Base-by-base conservation (phyloP, 208 protist genomes). In the Wallacemonas sp. region DNA sequence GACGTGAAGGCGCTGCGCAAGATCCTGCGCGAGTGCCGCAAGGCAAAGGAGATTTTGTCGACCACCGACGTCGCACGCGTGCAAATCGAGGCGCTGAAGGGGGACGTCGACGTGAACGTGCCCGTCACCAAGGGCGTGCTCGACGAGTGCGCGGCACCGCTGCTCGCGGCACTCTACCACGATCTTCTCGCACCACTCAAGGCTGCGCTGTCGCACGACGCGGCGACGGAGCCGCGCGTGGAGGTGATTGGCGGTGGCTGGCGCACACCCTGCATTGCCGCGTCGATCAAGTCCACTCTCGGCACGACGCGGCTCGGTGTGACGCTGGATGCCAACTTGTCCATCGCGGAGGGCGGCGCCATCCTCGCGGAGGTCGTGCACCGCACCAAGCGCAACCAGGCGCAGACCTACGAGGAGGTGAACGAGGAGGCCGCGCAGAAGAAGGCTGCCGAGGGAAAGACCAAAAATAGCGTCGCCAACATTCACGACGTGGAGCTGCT, bases 231-330 rank as follows among this genome's bases (percentile, higher is more conserved):
- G 17, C 60, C 71, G 21, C 78, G 81, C 23, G 78, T 93, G 5
- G 87, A 93, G 74, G 79, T 84, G 46, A 81, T 93, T 39, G 87
- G 87, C 27, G 83, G 81, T 19, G 83, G 87, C 60, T 93, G 87
- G 87, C 79, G 87, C 47, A 78, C 76, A 9, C 65, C 75, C n/a
- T 87, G 65, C 36, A 61, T 93, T 21, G 47, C 52, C 29, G 76
- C 77, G 44, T 24, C 68, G 19, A 78, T 93, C 60, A 83, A 81
- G 64, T 46, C 68, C 29, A 65, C 70, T 8, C 70, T 93, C 27
- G 63, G 60, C 21, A 68, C 81, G 23, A 46, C 58, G 14, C 76
- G 79, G 17, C 63, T 87, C 9, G 81, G 80, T 6, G 72, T 88
- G 0, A 76, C 78, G 16, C 79, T 93, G 30, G 87, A 93, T 33